Evolutionary conservation across 2,329 filamentous ascomycete genomes (phyloP).

Genomic region (Penicillium nordicum): DNA sequence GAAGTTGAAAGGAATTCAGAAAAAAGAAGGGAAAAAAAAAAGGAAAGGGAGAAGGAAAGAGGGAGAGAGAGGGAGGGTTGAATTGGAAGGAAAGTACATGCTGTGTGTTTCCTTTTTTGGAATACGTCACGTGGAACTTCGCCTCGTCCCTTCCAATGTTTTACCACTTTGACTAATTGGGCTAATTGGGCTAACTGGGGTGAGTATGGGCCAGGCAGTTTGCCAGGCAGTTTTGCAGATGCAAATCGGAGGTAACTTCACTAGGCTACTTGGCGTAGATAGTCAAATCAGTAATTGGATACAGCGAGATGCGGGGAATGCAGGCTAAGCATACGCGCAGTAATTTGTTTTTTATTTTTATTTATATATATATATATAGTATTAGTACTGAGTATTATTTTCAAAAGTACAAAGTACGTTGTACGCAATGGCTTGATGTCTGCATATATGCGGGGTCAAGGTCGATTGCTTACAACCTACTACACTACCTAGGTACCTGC

Average conservation of each 20-base stretch:
- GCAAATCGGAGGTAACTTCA: conserved; percentile 1
- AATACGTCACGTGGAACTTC: conserved; percentile 20
- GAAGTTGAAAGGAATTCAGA: not conserved
- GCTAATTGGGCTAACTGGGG: not conserved
- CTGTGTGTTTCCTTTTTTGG: conserved; percentile 19
- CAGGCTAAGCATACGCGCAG: not conserved
- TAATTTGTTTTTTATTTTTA: not conserved
- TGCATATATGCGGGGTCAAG: not conserved
- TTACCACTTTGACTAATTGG: too few relatives aligned
- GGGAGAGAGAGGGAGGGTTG: not conserved
- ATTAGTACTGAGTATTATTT: too few relatives aligned
- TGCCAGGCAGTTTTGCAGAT: not conserved
- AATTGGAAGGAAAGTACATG: conserved; percentile 2
- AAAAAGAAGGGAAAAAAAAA: not conserved
- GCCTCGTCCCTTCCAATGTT: not conserved
- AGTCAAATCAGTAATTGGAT: not conserved
- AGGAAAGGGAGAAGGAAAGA: not conserved
- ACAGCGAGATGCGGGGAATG: conserved; percentile 2
- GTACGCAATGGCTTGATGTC: not conserved
- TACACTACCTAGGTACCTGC: too few relatives aligned
- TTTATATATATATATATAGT: too few relatives aligned
- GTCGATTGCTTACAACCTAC: not conserved
- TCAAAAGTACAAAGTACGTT: not conserved
- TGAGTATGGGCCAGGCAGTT: not conserved
- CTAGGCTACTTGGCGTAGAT: not conserved